These are phyloP conservation scores for Pyricularia sp. DNA, from an alignment of 2,329 filamentous ascomycete species.

Conservation along the genomic window DNA sequence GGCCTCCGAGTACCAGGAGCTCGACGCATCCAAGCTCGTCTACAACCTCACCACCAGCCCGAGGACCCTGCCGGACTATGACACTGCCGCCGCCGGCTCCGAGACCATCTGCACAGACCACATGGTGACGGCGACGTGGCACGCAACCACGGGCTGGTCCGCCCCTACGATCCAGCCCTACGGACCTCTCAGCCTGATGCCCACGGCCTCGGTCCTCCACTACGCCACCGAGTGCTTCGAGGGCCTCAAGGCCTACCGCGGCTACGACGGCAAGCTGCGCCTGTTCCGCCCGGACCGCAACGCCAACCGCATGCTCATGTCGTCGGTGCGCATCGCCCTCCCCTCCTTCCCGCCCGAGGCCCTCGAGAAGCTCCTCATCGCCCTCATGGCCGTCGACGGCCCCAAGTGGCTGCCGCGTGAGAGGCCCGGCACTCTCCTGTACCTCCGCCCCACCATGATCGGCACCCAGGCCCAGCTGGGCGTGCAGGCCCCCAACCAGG, in stretches of 20 bases:
- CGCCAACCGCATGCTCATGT: constrained; percentile 53
- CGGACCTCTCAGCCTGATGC: constrained; percentile 68
- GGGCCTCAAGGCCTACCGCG: constrained; percentile 73
- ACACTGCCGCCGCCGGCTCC: constrained; percentile 31
- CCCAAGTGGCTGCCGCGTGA: constrained; percentile 69
- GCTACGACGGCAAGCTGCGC: constrained; percentile 63
- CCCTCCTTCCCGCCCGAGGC: constrained; percentile 63
- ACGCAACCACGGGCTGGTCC: constrained; percentile 55
- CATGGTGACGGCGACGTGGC: constrained; percentile 74
- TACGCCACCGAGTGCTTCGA: constrained; percentile 92
- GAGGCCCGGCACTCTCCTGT: constrained; percentile 63
- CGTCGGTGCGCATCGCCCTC: constrained; percentile 58
- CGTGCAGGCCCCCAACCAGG: constrained; percentile 69
- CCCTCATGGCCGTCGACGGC: constrained; percentile 64
- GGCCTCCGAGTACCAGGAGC: constrained; percentile 40
- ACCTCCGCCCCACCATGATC: constrained; percentile 81
- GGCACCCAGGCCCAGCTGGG: constrained; percentile 73
- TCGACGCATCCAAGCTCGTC: constrained; percentile 53
- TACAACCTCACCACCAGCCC: constrained; percentile 42
- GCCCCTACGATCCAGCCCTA: constrained; percentile 68
- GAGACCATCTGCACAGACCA: constrained; percentile 69
- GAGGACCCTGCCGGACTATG: constrained; percentile 42
- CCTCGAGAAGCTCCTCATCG: constrained; percentile 64
- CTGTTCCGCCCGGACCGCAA: constrained; percentile 73
- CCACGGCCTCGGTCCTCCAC: constrained; percentile 72